Conservation (phyloP, 2,329 filamentous ascomycete species). For the Venturia effusa region DNA sequence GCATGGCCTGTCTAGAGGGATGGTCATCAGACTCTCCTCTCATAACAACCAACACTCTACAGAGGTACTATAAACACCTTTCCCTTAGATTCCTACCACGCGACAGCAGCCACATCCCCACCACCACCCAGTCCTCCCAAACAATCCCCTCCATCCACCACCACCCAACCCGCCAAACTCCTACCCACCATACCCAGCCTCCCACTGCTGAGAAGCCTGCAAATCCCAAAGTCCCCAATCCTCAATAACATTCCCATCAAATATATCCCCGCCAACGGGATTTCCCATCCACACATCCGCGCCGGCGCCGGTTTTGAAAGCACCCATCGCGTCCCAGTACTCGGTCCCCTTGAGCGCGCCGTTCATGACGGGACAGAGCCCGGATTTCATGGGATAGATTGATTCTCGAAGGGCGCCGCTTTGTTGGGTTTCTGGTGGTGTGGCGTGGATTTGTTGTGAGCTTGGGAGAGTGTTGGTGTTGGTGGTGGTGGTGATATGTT, state of each 20-base stretch:
- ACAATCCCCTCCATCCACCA: too few species aligned
- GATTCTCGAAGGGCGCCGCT: too few species aligned
- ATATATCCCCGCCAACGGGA: not conserved
- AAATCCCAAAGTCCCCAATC: not conserved
- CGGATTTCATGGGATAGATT: not conserved
- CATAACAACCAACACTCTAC: too few species aligned
- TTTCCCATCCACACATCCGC: not conserved
- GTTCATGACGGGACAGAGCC: not conserved
- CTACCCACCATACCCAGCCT: not conserved
- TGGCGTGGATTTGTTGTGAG: not conserved
- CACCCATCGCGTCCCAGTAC: not conserved
- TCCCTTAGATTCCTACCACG: too few species aligned
- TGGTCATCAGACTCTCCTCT: too few species aligned
- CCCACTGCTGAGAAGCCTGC: not conserved
- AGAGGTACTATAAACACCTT: too few species aligned
- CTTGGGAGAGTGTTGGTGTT: too few species aligned
- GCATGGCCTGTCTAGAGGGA: too few species aligned
- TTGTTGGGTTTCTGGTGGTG: not conserved
- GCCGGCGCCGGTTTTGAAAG: not conserved
- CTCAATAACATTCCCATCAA: not conserved
- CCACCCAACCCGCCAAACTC: too few species aligned
- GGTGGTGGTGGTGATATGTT: not conserved
- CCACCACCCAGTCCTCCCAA: too few species aligned
- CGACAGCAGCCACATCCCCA: too few species aligned
- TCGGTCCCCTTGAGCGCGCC: not conserved